Evolutionary conservation across 345 rosid species (phyloP).

Genomic region (Citrus inodora): DNA sequence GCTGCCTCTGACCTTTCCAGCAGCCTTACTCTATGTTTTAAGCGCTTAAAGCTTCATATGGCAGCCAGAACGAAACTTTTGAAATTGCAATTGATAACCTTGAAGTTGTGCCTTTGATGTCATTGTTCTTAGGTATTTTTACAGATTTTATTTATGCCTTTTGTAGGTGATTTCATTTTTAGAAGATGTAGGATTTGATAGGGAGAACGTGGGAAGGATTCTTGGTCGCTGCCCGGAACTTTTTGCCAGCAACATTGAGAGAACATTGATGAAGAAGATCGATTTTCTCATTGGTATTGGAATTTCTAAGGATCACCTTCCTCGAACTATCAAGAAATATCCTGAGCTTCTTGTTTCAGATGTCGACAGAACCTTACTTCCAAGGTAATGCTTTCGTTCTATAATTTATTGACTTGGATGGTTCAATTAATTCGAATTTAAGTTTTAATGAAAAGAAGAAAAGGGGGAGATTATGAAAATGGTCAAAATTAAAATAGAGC

Average conservation of each 20-base stretch:
- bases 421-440: background rate
- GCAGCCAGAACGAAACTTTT: background rate
- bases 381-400: constrained; percentile 51
- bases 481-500: background rate
- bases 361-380: constrained; percentile 50
- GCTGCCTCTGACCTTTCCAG: background rate
- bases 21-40: background rate
- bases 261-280: constrained; percentile 64
- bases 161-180: constrained; percentile 67
- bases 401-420: background rate
- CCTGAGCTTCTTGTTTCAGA: constrained; percentile 81
- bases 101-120: background rate
- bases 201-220: constrained; percentile 52
- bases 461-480: background rate
- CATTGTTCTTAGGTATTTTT: background rate
- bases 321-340: constrained; percentile 72
- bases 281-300: constrained; percentile 57
- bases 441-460: background rate
- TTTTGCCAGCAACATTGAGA: constrained; percentile 57
- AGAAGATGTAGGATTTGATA: constrained; percentile 63
- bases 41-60: background rate
- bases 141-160: constrained; percentile 7
- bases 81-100: background rate
- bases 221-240: constrained; percentile 80
- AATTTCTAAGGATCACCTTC: constrained; percentile 47